phyloP scores from a whole-genome alignment of 768 basidiomycete genomes.

The Boletus edulis region DNA sequence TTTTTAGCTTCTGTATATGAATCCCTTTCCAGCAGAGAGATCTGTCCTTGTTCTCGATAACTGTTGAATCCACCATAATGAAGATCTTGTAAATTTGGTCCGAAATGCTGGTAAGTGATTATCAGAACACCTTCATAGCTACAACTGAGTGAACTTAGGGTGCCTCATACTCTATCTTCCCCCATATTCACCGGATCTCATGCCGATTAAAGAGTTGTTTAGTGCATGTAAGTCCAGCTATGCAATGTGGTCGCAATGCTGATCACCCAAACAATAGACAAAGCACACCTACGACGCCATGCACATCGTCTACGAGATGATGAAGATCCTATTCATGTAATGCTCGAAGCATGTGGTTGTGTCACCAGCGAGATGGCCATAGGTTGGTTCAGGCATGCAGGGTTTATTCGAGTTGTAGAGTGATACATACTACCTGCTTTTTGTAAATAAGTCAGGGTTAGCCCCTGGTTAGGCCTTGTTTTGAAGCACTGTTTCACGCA shows the following conservation, averaged over 20 bases:
- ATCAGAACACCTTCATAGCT: too few relatives aligned
- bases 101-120: neutral
- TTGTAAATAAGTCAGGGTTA: too few relatives aligned
- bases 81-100: neutral
- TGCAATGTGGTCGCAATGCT: neutral
- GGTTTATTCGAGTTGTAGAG: neutral
- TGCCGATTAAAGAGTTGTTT: neutral
- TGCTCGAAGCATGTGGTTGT: neutral
- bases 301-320: neutral
- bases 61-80: conserved; percentile 3
- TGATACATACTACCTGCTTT: too few relatives aligned
- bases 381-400: neutral
- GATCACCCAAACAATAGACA: neutral
- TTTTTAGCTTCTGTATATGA: neutral
- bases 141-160: neutral
- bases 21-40: neutral
- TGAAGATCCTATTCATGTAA: neutral
- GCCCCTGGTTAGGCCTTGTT: too few relatives aligned
- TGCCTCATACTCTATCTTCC: neutral
- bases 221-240: neutral
- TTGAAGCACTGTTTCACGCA: too few relatives aligned
- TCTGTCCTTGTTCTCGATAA: conserved; percentile 4
- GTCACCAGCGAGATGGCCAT: neutral
- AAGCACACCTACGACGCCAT: neutral
- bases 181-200: neutral